These are phyloP conservation scores for Neohortaea acidophila DNA, from an alignment of 495 filamentous ascomycete species.

Conservation along the genomic window DNA sequence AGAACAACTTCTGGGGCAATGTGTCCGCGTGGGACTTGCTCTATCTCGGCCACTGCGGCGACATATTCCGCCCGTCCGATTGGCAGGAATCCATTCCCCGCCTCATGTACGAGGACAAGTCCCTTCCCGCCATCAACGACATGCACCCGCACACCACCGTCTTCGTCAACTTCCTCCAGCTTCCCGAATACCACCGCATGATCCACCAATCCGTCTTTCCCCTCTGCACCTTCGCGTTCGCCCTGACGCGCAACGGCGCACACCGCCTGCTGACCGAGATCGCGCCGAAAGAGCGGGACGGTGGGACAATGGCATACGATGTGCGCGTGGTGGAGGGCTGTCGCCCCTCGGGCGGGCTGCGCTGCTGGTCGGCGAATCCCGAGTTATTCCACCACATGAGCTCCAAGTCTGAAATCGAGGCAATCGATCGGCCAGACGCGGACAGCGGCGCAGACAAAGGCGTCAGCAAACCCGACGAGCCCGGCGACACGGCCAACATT, in stretches of 20 bases:
- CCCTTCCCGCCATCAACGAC: constrained; percentile 11
- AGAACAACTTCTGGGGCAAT: constrained; percentile 22
- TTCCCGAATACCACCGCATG: constrained; percentile 23
- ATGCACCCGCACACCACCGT: constrained; percentile 15
- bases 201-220: constrained; percentile 28
- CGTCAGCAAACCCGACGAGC: constrained; percentile 5
- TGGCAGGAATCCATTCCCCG: constrained; percentile 11
- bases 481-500: constrained; percentile 21
- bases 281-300: constrained; percentile 9
- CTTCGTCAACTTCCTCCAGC: constrained; percentile 13
- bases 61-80: constrained; percentile 19
- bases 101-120: constrained; percentile 16
- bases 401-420: constrained; percentile 17
- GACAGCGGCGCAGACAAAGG: constrained; percentile 12
- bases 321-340: constrained; percentile 24
- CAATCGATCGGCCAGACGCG: constrained; percentile 4
- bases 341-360: constrained; percentile 18
- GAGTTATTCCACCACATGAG: constrained; percentile 25
- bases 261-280: constrained; percentile 13
- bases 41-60: constrained; percentile 32
- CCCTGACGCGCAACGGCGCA: constrained; percentile 24
- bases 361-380: constrained; percentile 20
- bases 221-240: constrained; percentile 35
- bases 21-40: constrained; percentile 28
- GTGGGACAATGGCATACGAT: constrained; percentile 20